Evolutionary conservation across 1,284 basidiomycete genomes (phyloP), one percentile per base, ranked within the genome.

Genomic region (Crepidotus sp.): DNA sequence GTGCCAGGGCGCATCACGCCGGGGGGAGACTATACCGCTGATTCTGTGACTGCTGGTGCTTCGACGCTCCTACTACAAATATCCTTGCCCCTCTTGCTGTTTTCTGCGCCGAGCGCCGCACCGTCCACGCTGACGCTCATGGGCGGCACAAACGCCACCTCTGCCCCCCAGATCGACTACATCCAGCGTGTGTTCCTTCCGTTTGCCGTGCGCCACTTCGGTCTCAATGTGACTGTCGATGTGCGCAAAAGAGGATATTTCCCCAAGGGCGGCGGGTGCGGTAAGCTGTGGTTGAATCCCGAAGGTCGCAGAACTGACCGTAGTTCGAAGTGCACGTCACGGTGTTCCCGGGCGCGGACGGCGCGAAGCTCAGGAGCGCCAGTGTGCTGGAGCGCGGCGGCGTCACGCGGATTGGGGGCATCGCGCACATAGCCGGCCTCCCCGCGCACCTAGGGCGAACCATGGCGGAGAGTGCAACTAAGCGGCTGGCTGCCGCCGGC

Each of bases 111-210:
- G 0, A 45, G 38, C 13, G 31, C 56, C 11, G 47, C 52, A 5
- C 43, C 59, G 3, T 72, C 76, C 7, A 65, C 62, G 3, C 64
- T 86, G 19, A 64, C 62, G 10, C 69, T 86, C 2, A 63, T 66
- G 1, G 83, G 83, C 11, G 83, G 83, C 3, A 86, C 83, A 2
- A 85, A 86, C 51, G 80, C 80, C 13, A 59, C 64, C 1, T 58
- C 70, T 32, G 80, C 83, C 2, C 83, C 83, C 0, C 83, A 83
- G 50, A 71, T 82, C 21, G 83, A 86, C 61, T 84, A 83, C 59
- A 72, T 70, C 0, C 63, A 73, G 35, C 63, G 73, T 48, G 62
- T 85, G 40, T 68, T 86, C 55, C 57, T 86, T 4, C 83, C 81
- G 0, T 85, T 86, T 55, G 58, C 83, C 30, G 61, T 59, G 14